Evolutionary conservation across 257 asterid species (phyloP), one percentile per base, ranked within the genome.

Genomic region (Solanum boliviense): DNA sequence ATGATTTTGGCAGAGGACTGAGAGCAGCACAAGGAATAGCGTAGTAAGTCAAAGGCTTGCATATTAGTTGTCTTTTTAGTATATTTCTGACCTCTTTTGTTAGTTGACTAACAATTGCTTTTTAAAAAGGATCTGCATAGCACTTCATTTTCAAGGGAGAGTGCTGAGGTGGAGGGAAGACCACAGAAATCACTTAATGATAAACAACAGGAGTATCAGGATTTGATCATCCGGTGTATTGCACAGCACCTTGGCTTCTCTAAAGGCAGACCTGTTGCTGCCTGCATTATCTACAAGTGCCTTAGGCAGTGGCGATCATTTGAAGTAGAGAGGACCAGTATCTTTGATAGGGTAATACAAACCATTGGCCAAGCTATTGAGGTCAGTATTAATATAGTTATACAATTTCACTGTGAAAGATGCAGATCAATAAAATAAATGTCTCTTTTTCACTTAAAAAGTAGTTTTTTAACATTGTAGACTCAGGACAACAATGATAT

Each of bases 151-250:
- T 76, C 91, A 88, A 93, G 97, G 91, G 99, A 97, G 12, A 90
- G 87, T 36, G 29, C 93, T 27, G 99, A 96, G 89, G 87, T 91
- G 83, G 99, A 97, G 36, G 99, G 95, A 91, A 95, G 98, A 92
- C 98, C 98, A 89, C 99, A 97, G 87, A 95, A 94, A 90, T 94
- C 99, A 20, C 98, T 97, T 67, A 97, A 97, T 31, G 99, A 97
- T 88, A 97, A 97, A 94, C 99, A 97, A 90, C 99, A 96, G 88
- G 99, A 97, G 94, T 97, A 97, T 93, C 99, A 97, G 87, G 99
- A 97, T 89, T 93, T 97, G 93, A 98, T 97, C 88, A 96, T 97
- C 79, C 98, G 99, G n/a, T 97, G 99, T 87, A 92, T 97, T 85
- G 99, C 98, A 70, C 99, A 97, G 94, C 98, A 96, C 89, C 93